Evolutionary conservation across 805 yeast species (phyloP).

Genomic region (Wickerhamomyces xylosicus): DNA sequence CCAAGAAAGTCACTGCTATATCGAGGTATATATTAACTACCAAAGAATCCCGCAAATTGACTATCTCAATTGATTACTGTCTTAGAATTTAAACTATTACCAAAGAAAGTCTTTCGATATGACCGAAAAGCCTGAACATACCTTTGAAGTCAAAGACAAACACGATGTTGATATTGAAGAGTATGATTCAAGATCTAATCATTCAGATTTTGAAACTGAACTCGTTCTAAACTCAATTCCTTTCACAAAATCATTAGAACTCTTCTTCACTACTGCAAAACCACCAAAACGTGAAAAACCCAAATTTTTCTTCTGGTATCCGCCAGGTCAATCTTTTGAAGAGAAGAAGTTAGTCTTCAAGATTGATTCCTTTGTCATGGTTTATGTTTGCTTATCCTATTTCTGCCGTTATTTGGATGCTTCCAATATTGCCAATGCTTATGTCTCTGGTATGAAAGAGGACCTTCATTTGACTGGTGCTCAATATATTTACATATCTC

Average conservation of each 20-base stretch:
- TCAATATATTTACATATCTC: conserved; percentile 17
- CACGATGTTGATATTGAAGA: neutral
- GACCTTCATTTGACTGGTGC: conserved; percentile 43
- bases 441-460: conserved; percentile 45
- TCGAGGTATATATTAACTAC: too few relatives aligned
- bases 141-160: too few relatives aligned
- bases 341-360: conserved; percentile 12
- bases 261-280: conserved; percentile 8
- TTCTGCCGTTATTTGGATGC: conserved; percentile 12
- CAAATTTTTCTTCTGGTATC: conserved; percentile 14
- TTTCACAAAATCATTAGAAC: conserved; percentile 5
- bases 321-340: conserved; percentile 7
- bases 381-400: conserved; percentile 11
- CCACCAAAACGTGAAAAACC: conserved; percentile 7
- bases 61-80: too few relatives aligned
- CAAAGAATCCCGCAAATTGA: too few relatives aligned
- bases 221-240: conserved; percentile 2
- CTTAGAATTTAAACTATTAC: too few relatives aligned
- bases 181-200: neutral
- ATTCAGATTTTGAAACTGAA: neutral
- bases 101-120: too few relatives aligned
- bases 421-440: conserved; percentile 34
- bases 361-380: conserved; percentile 9
- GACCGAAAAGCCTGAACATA: too few relatives aligned
- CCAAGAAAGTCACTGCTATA: too few relatives aligned